Conservation (phyloP, 2,329 filamentous ascomycete species). For the Penicillium sp. region DNA sequence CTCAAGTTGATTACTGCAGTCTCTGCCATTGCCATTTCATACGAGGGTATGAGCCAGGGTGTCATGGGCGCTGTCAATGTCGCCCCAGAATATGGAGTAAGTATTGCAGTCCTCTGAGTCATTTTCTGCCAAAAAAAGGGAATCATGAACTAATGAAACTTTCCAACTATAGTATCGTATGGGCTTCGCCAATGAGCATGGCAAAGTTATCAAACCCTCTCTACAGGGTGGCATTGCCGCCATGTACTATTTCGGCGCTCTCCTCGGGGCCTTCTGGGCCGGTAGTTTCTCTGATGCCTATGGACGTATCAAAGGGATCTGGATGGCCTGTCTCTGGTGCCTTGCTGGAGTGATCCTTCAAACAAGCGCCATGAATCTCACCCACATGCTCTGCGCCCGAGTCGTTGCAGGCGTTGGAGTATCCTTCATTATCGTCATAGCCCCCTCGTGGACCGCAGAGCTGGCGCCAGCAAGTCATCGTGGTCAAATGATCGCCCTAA, state of each 20-base stretch:
- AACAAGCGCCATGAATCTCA: constrained; percentile 18
- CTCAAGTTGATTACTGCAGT: constrained; percentile 10
- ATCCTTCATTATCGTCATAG: constrained; percentile 22
- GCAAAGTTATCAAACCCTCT: constrained; percentile 29
- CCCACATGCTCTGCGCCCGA: constrained; percentile 23
- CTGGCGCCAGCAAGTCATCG: constrained; percentile 18
- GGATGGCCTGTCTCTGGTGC: constrained; percentile 24
- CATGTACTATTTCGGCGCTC: constrained; percentile 36
- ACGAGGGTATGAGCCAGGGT: constrained; percentile 18
- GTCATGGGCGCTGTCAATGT: constrained; percentile 39
- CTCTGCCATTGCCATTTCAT: constrained; percentile 18
- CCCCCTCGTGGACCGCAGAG: constrained; percentile 23
- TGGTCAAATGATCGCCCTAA: constrained; percentile 21
- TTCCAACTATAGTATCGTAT: constrained; percentile 3
- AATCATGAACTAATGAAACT: constrained; percentile 1
- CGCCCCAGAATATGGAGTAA: constrained; percentile 29
- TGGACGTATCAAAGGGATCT: constrained; percentile 23
- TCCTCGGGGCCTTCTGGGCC: constrained; percentile 21
- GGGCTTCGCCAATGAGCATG: constrained; percentile 9
- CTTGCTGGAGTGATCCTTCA: constrained; percentile 22
- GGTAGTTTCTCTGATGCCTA: constrained; percentile 19
- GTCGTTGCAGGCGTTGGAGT: constrained; percentile 26
- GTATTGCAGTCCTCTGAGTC: constrained; percentile 2
- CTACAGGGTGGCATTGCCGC: constrained; percentile 41
- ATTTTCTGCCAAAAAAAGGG: background rate